Conservation (phyloP, 2,329 filamentous ascomycete species). For the Elsinoe necatrix region DNA sequence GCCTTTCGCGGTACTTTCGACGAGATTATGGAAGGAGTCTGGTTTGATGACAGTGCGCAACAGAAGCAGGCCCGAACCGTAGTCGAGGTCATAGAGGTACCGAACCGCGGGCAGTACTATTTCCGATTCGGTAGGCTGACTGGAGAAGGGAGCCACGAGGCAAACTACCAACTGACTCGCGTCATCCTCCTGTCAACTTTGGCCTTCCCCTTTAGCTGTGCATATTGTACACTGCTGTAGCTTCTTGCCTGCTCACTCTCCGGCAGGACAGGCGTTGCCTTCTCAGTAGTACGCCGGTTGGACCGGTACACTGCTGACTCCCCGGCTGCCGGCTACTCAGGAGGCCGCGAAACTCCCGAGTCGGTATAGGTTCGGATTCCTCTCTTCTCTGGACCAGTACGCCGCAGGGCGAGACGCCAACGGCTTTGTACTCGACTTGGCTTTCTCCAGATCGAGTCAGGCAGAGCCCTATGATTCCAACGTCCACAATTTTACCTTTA, state of each 20-base stretch:
- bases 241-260: background rate
- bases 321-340: constrained; percentile 4
- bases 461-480: constrained; percentile 6
- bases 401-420: constrained; percentile 11
- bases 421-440: background rate
- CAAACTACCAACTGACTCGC: background rate
- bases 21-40: background rate
- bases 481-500: constrained; percentile 6
- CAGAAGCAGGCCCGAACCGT: background rate
- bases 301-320: background rate
- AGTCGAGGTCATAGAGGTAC: background rate
- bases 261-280: background rate
- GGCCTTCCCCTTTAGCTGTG: background rate
- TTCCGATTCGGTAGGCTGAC: background rate
- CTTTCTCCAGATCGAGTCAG: constrained; percentile 11
- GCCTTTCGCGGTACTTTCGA: background rate
- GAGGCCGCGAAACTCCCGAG: background rate
- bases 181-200: background rate
- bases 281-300: background rate
- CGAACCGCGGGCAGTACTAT: background rate
- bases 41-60: background rate
- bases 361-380: background rate
- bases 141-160: background rate
- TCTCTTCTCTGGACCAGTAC: background rate
- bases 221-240: background rate